Evolutionary conservation across 352 stramenopile species (phyloP), one percentile per base, ranked within the genome.

Genomic region (Pythium myriotylum): DNA sequence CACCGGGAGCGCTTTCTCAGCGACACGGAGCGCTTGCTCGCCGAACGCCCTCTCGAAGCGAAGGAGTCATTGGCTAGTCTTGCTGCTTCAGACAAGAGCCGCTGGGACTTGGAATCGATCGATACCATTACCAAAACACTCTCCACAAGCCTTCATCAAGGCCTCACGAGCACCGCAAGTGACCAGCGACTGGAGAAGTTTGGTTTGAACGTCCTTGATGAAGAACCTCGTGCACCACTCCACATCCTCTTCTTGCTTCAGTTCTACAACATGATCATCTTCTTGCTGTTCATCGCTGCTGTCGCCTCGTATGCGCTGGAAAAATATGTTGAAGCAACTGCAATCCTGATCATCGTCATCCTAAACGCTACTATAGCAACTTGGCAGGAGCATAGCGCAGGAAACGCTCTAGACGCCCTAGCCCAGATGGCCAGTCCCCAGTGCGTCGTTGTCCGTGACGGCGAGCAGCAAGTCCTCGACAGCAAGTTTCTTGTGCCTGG

Each of bases 201-300:
- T 45, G 84, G 84, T 4, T 20, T 54, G 23, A 92, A 92, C 50
- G 58, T 52, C 24, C 70, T 92, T 16, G 79, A 92, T 1, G 68
- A 89, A 55, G 84, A 91, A 24, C 66, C 75, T 4, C 74, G 67
- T 16, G 77, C 81, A 8, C 81, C 81, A 0, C 49, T 92, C n/a
- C 59, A 74, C 40, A 79, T 90, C 39, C 62, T 86, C 10, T 91
- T 92, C 45, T 20, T 90, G 3, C 62, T 91, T 19, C 84, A 92
- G 52, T 91, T 92, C 66, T 91, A 88, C 74, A 92, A 92, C 43
- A 60, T 92, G 26, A 91, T 92, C 56, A 88, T 91, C 48, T 56
- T 46, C 13, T 73, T 92, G 67, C 66, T 92, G 40, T 46, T 92
- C 5, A 70, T 91, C 22, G 84, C 84, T 0, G 69, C 79, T 0